Evolutionary conservation across 2,329 filamentous ascomycete species (phyloP).

Genomic region (Verticillium isaacii): DNA sequence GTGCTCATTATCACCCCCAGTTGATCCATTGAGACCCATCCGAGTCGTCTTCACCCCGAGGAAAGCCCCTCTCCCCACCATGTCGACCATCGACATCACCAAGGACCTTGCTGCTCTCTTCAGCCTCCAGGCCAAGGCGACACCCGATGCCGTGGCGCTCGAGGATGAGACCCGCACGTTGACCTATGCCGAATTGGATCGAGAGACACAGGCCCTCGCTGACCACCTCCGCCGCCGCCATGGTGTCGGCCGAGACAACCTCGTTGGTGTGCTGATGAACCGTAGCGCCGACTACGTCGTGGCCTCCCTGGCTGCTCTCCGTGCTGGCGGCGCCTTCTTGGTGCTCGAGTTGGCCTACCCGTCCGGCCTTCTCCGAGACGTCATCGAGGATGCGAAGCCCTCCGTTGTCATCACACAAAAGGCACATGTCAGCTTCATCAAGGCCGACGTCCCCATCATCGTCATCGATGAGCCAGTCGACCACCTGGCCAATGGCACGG

Average conservation of each 20-base stretch:
- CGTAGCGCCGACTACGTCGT: constrained; percentile 77
- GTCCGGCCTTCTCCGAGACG: constrained; percentile 66
- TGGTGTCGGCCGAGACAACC: constrained; percentile 66
- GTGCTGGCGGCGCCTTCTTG: constrained; percentile 74
- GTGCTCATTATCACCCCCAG: neutral
- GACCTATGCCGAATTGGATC: constrained; percentile 69
- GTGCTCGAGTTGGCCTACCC: constrained; percentile 79
- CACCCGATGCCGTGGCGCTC: constrained; percentile 65
- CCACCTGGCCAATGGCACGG: constrained; percentile 14
- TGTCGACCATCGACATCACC: constrained; percentile 63
- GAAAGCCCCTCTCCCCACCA: constrained; percentile 24
- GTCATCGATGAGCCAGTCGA: constrained; percentile 48
- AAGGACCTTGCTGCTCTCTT: constrained; percentile 74
- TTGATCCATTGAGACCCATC: neutral
- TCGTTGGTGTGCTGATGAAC: constrained; percentile 71
- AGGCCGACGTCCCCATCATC: constrained; percentile 58
- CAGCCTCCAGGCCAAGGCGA: constrained; percentile 59
- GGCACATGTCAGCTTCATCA: constrained; percentile 61
- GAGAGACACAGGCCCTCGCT: constrained; percentile 61
- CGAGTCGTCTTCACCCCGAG: neutral
- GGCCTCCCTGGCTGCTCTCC: constrained; percentile 70
- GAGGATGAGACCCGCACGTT: constrained; percentile 65
- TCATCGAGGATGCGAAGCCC: constrained; percentile 70
- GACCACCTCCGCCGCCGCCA: constrained; percentile 58
- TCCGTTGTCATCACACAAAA: constrained; percentile 65